Percentiles rank a stretch among this genome's conserved stretches.
Conservation (phyloP, 495 filamentous ascomycete genomes). For the Hypoxylon subgilvum region DNA sequence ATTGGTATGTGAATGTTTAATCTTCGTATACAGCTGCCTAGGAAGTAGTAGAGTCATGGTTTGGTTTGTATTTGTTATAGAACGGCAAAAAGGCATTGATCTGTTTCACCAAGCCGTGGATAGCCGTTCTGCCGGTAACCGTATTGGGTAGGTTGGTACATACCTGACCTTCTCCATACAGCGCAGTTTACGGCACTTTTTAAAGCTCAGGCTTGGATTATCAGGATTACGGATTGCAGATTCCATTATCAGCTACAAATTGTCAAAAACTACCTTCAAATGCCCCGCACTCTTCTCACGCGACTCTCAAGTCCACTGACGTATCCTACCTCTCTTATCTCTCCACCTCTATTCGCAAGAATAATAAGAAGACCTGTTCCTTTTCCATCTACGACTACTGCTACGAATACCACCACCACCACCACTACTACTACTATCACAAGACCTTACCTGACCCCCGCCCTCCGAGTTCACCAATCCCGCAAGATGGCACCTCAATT, state of each 20-base stretch:
- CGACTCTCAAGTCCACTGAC: slow-evolving; percentile 41
- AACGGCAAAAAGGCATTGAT: background rate
- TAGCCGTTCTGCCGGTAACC: slow-evolving; percentile 31
- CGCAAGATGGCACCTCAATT: slow-evolving; percentile 83
- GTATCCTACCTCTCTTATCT: slow-evolving; percentile 12
- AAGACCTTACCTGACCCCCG: slow-evolving; percentile 53
- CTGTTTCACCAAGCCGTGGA: slow-evolving; percentile 40
- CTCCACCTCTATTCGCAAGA: slow-evolving; percentile 6
- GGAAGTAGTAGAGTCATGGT: too few relatives aligned
- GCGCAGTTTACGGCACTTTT: background rate
- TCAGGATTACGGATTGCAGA: too few relatives aligned
- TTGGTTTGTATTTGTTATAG: too few relatives aligned
- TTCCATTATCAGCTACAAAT: background rate
- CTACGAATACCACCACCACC: background rate
- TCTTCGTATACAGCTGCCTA: too few relatives aligned
- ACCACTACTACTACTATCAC: slow-evolving; percentile 16
- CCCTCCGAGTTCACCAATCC: slow-evolving; percentile 57
- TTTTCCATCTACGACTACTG: background rate
- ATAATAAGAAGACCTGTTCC: background rate
- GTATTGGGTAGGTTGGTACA: too few relatives aligned
- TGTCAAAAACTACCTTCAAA: too few relatives aligned
- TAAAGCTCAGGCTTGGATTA: background rate
- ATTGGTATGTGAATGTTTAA: too few relatives aligned
- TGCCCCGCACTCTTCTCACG: slow-evolving; percentile 49
- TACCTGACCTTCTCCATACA: slow-evolving; percentile 29